Evolutionary conservation across 768 basidiomycete genomes (phyloP), one percentile per base, ranked within the genome.

Genomic region (Phaffia australis): DNA sequence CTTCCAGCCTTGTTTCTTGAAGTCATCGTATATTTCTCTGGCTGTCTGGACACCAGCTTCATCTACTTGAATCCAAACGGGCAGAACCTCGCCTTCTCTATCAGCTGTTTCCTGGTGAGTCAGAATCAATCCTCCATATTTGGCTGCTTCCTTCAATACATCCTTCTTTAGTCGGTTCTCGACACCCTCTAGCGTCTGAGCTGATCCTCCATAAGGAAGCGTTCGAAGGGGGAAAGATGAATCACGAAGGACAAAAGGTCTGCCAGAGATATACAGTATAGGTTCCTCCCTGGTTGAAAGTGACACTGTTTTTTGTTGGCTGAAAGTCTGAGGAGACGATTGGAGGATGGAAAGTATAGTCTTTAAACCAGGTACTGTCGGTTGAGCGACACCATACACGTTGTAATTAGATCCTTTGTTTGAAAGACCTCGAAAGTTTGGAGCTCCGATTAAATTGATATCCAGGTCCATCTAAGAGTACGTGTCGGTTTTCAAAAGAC

Each of bases 261-360:
- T 69, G 30, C 75, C 74, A 51, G 74, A 74, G 59, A 76, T 75
- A 61, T 61, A 73, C 11, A 71, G 21, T n/a, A 55, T 84, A 3
- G 88, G 90, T 54, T 98, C 95, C 76, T 99, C 95, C 71, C 95
- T 82, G 16, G 94, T 95, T 32, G 88, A 95, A 76, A 98, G 90
- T 91, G 92, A 99, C 32, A 94, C 85, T 1, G 60, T 60, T 46
- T 16, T 59, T 59, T 55, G 57, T 56, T 56, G 74, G 71, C 51
- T 75, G 72, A 69, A 74, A 76, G 30, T 74, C 70, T 7, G 27
- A 9, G 67, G 67, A 9, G 67, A 69, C 5, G 62, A 69, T n/a
- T 42, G 52, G 0, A 99, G 82, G 15, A 91, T 81, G 25, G 89
- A 89, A 4, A 99, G 78, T 59, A 98, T 89, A 2, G 90, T 92